Conservation (phyloP, 169 alveolate genomes). For the Cryptosporidium ryanae region DNA sequence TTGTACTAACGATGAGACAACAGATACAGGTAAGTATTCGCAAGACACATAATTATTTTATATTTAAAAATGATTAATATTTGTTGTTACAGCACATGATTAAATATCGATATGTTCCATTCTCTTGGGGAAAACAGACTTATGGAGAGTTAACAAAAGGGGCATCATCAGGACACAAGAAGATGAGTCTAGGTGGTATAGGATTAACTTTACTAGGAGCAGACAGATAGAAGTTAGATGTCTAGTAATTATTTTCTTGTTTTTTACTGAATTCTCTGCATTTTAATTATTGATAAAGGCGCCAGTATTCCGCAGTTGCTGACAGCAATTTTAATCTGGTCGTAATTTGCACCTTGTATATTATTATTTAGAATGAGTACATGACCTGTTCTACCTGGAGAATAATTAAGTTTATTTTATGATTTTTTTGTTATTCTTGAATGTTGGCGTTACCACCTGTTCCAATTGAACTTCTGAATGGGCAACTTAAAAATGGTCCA, state of each 20-base stretch:
- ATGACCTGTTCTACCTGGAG: no score
- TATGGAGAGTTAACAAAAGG: constrained; percentile 83
- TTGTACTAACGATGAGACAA: constrained; percentile 88
- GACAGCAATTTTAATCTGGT: no score
- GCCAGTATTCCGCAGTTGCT: no score
- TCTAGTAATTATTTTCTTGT: not conserved
- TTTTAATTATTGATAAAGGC: not conserved
- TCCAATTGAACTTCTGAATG: constrained; percentile 7
- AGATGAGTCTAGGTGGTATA: constrained; percentile 61
- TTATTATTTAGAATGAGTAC: no score
- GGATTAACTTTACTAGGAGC: constrained; percentile 49
- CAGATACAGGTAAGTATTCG: constrained; percentile 81
- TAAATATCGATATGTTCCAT: constrained; percentile 82
- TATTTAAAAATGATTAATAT: not conserved
- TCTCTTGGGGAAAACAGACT: constrained; percentile 84
- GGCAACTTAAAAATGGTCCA: constrained; percentile 4
- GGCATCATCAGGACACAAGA: constrained; percentile 10
- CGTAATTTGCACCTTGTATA: not conserved
- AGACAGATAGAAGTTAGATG: constrained; percentile 16
- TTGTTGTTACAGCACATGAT: constrained; percentile 76
- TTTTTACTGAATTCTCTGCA: not conserved
- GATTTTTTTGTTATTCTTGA: not conserved
- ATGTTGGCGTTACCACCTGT: constrained; percentile 69
- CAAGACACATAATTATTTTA: not conserved
- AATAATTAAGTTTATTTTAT: no score